Conservation (phyloP, 306 rosid species). For the Gastrolobium bilobum region DNA sequence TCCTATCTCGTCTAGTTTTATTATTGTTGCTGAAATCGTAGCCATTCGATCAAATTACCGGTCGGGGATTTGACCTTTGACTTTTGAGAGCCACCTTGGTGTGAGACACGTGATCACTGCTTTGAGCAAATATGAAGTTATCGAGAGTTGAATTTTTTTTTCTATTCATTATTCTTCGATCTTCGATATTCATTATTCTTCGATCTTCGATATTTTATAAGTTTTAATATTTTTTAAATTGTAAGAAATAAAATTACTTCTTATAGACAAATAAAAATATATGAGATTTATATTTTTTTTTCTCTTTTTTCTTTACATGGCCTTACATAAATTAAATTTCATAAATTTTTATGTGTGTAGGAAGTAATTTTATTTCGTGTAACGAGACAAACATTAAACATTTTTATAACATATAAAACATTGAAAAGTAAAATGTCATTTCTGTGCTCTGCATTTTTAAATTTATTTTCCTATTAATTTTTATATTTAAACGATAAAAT, state of each 20-base stretch:
- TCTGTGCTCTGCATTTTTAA: neutral
- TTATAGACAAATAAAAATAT: no score
- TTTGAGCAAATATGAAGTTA: slow-evolving; percentile 22
- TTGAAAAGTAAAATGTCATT: neutral
- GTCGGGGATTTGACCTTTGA: slow-evolving; percentile 56
- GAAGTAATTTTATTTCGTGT: no score
- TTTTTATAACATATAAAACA: neutral
- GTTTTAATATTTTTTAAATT: no score
- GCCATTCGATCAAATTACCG: slow-evolving; percentile 54
- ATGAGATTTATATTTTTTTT: no score
- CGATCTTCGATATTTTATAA: neutral
- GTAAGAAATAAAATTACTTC: no score
- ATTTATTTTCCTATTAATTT: neutral
- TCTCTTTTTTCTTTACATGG: no score
- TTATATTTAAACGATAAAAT: no score
- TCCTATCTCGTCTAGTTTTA: neutral
- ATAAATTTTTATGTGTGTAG: no score
- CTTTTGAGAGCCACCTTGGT: slow-evolving; percentile 38
- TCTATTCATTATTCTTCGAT: neutral
- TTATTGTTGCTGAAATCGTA: slow-evolving; percentile 21
- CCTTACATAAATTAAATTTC: no score
- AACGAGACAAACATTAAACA: no score
- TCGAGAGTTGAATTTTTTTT: neutral
- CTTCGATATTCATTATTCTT: neutral
- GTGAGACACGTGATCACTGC: slow-evolving; percentile 37